Base-by-base conservation (phyloP, 129 eudicot genomes). In the Sambucus nigra region DNA sequence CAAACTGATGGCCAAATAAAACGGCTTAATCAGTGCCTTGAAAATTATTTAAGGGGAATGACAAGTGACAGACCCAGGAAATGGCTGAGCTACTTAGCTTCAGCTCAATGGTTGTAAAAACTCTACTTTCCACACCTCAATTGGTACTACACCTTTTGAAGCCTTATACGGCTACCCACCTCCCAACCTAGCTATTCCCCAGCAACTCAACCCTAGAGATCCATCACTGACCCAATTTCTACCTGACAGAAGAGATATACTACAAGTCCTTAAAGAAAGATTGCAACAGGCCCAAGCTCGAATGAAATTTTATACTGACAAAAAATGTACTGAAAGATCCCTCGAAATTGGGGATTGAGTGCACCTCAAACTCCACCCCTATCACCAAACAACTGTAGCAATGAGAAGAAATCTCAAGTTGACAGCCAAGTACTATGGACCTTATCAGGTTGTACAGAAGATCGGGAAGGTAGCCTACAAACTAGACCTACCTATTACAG, bases 391-490 rank as follows among this genome's bases (percentile, higher is more conserved):
- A 1, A 2, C 4, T 8, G 12, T 35, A 35, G 42, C 42, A 7
- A 1, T 35, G 13, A 12, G 42, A 2, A 3, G 9, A 35, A 35
- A 35, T 35, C 42, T 35, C 6, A 35, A 35, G 42, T 8, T 35
- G 6, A 1, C 42, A 2, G 42, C 42, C 1, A 1, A 15, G 12
- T 35, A 7, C 13, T 21, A 7, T 21, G 63, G 46, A 0, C 46
- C 63, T 0, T 57, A 32, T 13, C 0, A 2, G 7, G 19, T 57
- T 9, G 8, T 23, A 5, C 5, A 11, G 0, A 39, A 21, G 32
- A 7, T 57, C 2, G 63, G 63, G 0, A 18, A 20, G 16, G 63
- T 57, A 1, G 63, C 63, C 0, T 39, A 57, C n/a, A 57, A 19
- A 18, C 22, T 57, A 11, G 9, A 18, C 0, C 16, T 57, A 22